Evolutionary conservation across 257 asterid genomes (phyloP).

Genomic region (Paulownia fortunei): DNA sequence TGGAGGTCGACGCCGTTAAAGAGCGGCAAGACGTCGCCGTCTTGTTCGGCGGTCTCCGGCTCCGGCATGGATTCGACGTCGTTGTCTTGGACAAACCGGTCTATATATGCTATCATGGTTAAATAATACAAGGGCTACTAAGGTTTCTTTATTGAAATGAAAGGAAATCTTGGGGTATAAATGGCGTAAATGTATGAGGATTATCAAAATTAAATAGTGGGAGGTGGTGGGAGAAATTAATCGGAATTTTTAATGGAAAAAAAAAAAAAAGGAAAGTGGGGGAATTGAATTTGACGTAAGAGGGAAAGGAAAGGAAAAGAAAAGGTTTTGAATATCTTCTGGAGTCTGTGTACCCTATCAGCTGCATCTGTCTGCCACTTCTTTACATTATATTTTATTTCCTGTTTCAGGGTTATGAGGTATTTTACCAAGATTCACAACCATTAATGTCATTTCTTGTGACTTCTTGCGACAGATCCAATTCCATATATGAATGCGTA

Average conservation of each 20-base stretch:
- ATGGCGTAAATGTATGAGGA: conserved; percentile 20
- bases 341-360: conserved; percentile 54
- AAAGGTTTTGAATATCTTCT: conserved; percentile 43
- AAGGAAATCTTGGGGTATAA: conserved; percentile 24
- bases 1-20: conserved; percentile 52
- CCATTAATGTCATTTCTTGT: neutral
- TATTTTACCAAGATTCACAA: neutral
- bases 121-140: neutral
- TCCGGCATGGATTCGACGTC: conserved; percentile 59
- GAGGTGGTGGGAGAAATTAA: conserved; percentile 9
- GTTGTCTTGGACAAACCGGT: conserved; percentile 60
- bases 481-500: neutral
- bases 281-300: conserved; percentile 26
- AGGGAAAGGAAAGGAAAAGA: neutral
- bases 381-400: conserved; percentile 21
- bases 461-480: no score
- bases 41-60: conserved; percentile 33
- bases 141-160: conserved; percentile 24
- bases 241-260: neutral
- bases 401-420: neutral
- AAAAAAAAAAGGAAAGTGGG: neutral
- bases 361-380: conserved; percentile 77
- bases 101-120: conserved; percentile 76
- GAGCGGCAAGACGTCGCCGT: conserved; percentile 44
- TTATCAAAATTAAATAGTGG: conserved; percentile 35